Evolutionary conservation across 2,329 filamentous ascomycete genomes (phyloP).

Genomic region (Aaosphaeria arxii): DNA sequence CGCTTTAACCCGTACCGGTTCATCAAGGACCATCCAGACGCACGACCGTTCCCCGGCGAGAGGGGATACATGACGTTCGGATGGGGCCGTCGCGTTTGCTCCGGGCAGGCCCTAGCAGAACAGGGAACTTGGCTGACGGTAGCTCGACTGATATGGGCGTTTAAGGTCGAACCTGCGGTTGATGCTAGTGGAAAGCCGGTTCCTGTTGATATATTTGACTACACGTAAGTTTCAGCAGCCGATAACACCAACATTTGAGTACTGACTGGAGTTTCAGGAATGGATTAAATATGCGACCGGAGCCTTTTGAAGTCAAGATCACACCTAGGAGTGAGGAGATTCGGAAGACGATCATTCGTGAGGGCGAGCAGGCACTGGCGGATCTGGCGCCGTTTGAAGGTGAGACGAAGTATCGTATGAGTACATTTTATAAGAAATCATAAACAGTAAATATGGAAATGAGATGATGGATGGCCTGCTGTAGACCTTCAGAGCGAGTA

Average conservation of each 20-base stretch:
- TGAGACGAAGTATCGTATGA: slow-evolving; percentile 57
- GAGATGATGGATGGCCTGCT: no score
- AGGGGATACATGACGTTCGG: slow-evolving; percentile 57
- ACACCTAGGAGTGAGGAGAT: slow-evolving; percentile 50
- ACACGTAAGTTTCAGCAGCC: slow-evolving; percentile 41
- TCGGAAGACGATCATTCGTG: slow-evolving; percentile 49
- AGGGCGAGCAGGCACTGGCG: slow-evolving; percentile 52
- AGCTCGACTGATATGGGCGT: slow-evolving; percentile 57
- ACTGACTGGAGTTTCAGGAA: slow-evolving; percentile 39
- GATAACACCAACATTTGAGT: not conserved
- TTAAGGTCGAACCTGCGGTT: slow-evolving; percentile 46
- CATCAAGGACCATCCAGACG: slow-evolving; percentile 23
- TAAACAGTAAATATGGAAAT: not conserved
- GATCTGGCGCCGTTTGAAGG: slow-evolving; percentile 54
- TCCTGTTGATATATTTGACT: slow-evolving; percentile 56
- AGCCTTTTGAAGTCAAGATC: slow-evolving; percentile 55
- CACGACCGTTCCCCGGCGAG: slow-evolving; percentile 35
- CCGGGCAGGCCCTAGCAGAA: slow-evolving; percentile 58
- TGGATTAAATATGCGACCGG: slow-evolving; percentile 58
- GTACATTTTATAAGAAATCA: slow-evolving; percentile 22
- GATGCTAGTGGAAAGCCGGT: slow-evolving; percentile 45
- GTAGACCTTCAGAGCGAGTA: no score
- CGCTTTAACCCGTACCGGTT: slow-evolving; percentile 34
- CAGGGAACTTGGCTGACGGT: slow-evolving; percentile 60
- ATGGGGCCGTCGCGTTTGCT: slow-evolving; percentile 56